A percentile compares a stretch with the other conserved stretches of the same genome.
phyloP scores from a whole-genome alignment of 2,329 filamentous ascomycete genomes.

The Stagonosporopsis vannaccii region DNA sequence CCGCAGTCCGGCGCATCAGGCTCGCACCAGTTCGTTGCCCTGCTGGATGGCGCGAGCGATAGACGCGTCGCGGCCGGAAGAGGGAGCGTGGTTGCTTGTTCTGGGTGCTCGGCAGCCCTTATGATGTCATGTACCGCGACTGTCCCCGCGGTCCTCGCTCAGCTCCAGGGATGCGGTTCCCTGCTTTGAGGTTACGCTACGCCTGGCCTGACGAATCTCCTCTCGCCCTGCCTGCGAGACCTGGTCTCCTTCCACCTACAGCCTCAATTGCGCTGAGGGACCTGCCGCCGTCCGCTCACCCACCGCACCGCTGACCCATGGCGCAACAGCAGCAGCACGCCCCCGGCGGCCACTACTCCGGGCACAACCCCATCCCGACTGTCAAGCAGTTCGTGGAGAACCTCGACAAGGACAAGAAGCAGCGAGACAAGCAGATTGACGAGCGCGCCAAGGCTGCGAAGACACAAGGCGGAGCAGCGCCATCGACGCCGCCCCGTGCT shows the following conservation, averaged over 20 bases:
- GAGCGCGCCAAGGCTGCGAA: conserved; percentile 56
- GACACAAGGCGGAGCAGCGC: conserved; percentile 46
- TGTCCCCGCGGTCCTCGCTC: conserved; percentile 10
- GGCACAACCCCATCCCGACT: conserved; percentile 83
- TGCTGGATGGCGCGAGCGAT: not conserved
- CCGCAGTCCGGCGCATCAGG: conserved; percentile 5
- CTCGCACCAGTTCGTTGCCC: conserved; percentile 7
- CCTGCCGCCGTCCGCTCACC: conserved; percentile 4
- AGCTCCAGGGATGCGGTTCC: conserved; percentile 14
- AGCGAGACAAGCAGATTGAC: conserved; percentile 76
- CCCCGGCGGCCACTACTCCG: conserved; percentile 78
- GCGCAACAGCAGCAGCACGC: conserved; percentile 55
- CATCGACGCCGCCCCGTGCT: conserved; percentile 30
- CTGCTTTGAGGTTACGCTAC: conserved; percentile 18
- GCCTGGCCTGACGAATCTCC: not conserved
- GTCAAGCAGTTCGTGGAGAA: conserved; percentile 82
- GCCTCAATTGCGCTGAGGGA: conserved; percentile 20
- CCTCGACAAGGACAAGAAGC: conserved; percentile 79
- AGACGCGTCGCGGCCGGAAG: not conserved
- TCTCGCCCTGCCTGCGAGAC: not conserved
- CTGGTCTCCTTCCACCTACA: conserved; percentile 9
- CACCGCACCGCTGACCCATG: conserved; percentile 43
- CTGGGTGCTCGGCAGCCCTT: not conserved
- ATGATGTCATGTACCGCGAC: conserved; percentile 28
- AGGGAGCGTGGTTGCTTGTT: conserved; percentile 9